Evolutionary conservation across 306 rosid species (phyloP).

Genomic region (Datisca glomerata): DNA sequence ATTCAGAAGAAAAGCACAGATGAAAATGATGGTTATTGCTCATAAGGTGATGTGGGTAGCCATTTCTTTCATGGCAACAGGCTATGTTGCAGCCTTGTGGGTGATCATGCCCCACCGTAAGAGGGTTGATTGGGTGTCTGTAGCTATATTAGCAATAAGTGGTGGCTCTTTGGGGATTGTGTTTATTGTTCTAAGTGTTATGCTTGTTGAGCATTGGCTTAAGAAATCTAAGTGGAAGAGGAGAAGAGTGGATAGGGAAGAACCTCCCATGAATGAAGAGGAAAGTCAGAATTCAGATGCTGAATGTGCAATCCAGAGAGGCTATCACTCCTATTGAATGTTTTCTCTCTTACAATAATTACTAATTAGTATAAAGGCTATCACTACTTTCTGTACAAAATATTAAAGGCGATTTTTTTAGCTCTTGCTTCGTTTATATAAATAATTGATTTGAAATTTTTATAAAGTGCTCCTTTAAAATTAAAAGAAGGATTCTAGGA

Average conservation of each 20-base stretch:
- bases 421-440: too few species aligned
- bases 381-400: too few species aligned
- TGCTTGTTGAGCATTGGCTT: conserved; percentile 36
- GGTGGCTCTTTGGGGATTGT: conserved; percentile 41
- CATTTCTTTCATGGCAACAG: conserved; percentile 52
- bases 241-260: conserved; percentile 16
- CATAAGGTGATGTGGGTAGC: conserved; percentile 74
- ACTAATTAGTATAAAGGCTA: too few species aligned
- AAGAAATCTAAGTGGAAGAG: conserved; percentile 41
- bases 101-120: conserved; percentile 34
- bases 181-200: conserved; percentile 34
- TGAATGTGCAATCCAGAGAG: conserved; percentile 35
- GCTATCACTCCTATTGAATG: conserved; percentile 54
- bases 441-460: too few species aligned
- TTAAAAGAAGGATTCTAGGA: too few species aligned
- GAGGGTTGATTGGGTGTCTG: conserved; percentile 22
- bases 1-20: conserved; percentile 36
- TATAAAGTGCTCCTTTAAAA: too few species aligned
- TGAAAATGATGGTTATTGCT: conserved; percentile 29
- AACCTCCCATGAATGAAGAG: not conserved
- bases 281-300: conserved; percentile 58
- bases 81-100: conserved; percentile 59
- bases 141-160: conserved; percentile 26
- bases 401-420: too few species aligned
- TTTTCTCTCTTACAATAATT: too few species aligned